phyloP scores from a whole-genome alignment of 2,329 filamentous ascomycete species.

The Sporothrix pseudoabietina region DNA sequence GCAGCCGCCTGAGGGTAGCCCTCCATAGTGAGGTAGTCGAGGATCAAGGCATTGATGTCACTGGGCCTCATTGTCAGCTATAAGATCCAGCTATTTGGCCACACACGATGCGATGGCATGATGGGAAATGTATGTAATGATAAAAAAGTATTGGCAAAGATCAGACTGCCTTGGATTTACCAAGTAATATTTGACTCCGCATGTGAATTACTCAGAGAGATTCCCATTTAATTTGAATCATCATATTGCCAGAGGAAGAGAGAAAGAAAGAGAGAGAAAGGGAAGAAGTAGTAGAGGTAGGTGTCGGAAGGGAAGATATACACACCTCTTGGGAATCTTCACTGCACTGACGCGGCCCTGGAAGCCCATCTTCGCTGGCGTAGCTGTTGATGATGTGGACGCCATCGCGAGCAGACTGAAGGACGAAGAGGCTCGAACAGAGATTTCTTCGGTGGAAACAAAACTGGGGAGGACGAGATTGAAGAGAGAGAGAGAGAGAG shows the following conservation, averaged over 20 bases:
- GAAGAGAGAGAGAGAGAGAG: not conserved
- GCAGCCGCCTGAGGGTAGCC: conserved; percentile 91
- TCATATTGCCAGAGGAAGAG: conserved; percentile 53
- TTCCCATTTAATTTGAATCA: conserved; percentile 99
- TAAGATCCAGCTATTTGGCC: not conserved
- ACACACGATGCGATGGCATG: not conserved
- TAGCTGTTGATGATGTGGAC: conserved; percentile 73
- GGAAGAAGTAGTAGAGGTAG: conserved; percentile 30
- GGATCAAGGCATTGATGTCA: conserved; percentile 91
- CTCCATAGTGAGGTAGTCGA: conserved; percentile 96
- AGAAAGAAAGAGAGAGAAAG: not conserved
- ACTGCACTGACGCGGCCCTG: conserved; percentile 80
- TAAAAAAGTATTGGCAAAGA: conserved; percentile 35
- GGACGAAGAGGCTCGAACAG: not conserved
- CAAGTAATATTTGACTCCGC: conserved; percentile 82
- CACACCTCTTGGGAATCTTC: conserved; percentile 84
- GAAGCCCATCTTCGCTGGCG: conserved; percentile 72
- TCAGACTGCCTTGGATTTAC: conserved; percentile 45
- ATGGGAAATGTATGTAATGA: conserved; percentile 16
- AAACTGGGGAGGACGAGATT: not conserved
- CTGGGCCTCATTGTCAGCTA: conserved; percentile 50
- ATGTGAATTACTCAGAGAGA: conserved; percentile 95
- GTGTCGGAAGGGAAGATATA: conserved; percentile 22
- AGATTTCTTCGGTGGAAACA: not conserved
- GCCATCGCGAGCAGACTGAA: conserved; percentile 48